Evolutionary conservation across 805 yeast genomes (phyloP), one percentile per base, ranked within the genome.

Genomic region (Ogataea corticis): DNA sequence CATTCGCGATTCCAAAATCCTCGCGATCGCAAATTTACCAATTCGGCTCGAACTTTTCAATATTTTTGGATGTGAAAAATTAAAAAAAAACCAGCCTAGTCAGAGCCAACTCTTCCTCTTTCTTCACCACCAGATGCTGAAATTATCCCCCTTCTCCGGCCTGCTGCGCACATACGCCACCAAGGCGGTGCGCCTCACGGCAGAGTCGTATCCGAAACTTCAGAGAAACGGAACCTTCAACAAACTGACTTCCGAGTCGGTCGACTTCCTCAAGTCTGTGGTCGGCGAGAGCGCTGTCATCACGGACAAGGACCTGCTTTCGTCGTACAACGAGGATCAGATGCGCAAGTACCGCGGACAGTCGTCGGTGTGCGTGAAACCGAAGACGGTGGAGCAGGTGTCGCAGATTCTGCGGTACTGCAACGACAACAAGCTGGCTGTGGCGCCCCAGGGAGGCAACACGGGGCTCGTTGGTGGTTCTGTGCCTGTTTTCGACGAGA

Each of bases 371-470:
- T 90, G 89, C 1, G 72, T 91, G 53, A 87, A 85, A 65, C 98
- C 98, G 30, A 85, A 82, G 57, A 77, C 86, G 12, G 80, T 88
- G 2, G 81, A 84, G 50, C 91, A 91, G 65, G 83, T 92, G 14
- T 75, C 91, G 2, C 61, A 80, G 56, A 87, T 92, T 50, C 61
- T 92, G 61, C 81, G 80, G 63, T 85, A 89, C 67, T 88, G 96
- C 71, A 85, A 86, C 60, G 87, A 83, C 25, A 67, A 81, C 39
- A 79, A 76, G 49, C 67, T 91, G 23, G 96, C 97, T 0, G 81
- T 91, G 38, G 96, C 89, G 9, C 97, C 98, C 13, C 97, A 92
- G 69, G 97, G 97, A 62, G 98, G 98, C 56, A 91, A 92, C 68
- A 92, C 97, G 1, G 97, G 97, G 21, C 75, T 91, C 37, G 98